phyloP scores from a whole-genome alignment of 2,329 filamentous ascomycete genomes.

The Ophiostoma ulmi region DNA sequence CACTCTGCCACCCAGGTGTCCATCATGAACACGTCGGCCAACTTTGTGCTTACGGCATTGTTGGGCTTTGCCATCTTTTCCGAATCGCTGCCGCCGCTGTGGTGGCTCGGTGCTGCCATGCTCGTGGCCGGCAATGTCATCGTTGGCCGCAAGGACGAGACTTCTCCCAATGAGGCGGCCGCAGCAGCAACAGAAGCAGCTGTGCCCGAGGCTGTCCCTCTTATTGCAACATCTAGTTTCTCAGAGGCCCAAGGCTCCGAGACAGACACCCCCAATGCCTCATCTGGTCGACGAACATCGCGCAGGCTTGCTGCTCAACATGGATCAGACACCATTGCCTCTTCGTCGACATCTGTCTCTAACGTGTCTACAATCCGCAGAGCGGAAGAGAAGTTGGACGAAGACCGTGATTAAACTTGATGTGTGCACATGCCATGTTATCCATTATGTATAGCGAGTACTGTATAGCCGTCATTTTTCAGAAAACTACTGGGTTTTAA shows the following conservation, averaged over 20 bases:
- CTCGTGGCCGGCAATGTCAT: conserved; percentile 74
- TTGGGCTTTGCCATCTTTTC: conserved; percentile 66
- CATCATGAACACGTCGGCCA: conserved; percentile 76
- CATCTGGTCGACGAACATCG: neutral
- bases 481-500: neutral
- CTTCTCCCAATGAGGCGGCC: conserved; percentile 5
- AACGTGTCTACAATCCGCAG: neutral
- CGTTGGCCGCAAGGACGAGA: conserved; percentile 64
- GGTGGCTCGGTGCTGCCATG: conserved; percentile 69
- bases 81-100: conserved; percentile 65
- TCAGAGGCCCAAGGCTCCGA: neutral
- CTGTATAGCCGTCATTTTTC: neutral
- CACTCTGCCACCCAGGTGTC: conserved; percentile 73
- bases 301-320: neutral
- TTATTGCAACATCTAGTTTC: neutral
- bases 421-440: neutral
- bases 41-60: conserved; percentile 73
- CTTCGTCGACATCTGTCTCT: neutral
- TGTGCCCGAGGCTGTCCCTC: neutral
- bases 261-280: neutral
- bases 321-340: neutral
- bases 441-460: neutral
- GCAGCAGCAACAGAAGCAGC: neutral
- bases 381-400: neutral
- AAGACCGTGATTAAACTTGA: neutral